Conservation (phyloP, 306 rosid genomes). For the Casuarina glauca region DNA sequence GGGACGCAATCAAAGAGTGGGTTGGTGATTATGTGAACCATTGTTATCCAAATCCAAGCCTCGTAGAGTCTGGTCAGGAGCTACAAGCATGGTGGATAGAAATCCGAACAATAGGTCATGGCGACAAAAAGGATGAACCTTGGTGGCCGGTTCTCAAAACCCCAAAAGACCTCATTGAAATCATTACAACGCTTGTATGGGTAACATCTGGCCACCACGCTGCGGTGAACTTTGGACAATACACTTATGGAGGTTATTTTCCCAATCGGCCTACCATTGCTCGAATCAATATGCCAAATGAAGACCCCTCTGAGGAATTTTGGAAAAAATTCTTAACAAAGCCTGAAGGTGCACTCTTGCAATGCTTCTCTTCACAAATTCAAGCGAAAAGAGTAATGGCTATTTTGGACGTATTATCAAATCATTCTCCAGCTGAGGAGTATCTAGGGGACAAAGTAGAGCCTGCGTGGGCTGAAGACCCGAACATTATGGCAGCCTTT, state of each 20-base stretch:
- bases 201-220: slow-evolving; percentile 55
- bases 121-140: slow-evolving; percentile 50
- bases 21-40: slow-evolving; percentile 38
- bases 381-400: slow-evolving; percentile 46
- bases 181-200: slow-evolving; percentile 44
- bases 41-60: slow-evolving; percentile 12
- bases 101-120: slow-evolving; percentile 40
- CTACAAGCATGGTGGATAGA: slow-evolving; percentile 87
- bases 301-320: slow-evolving; percentile 34
- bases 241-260: slow-evolving; percentile 42
- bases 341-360: slow-evolving; percentile 36
- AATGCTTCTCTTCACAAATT: slow-evolving; percentile 41
- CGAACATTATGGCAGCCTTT: slow-evolving; percentile 29
- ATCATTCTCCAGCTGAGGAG: slow-evolving; percentile 54
- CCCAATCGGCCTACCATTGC: slow-evolving; percentile 47
- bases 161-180: slow-evolving; percentile 29
- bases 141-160: slow-evolving; percentile 56
- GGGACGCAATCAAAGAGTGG: slow-evolving; percentile 46
- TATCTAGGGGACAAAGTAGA: slow-evolving; percentile 39
- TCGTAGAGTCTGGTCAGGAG: slow-evolving; percentile 34
- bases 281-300: slow-evolving; percentile 35
- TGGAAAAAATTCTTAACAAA: slow-evolving; percentile 31
- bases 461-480: slow-evolving; percentile 49
- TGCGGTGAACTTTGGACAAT: slow-evolving; percentile 69
- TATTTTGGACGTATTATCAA: slow-evolving; percentile 42